Base-by-base conservation (phyloP, 331 rosid genomes). In the Quercus lobata region DNA sequence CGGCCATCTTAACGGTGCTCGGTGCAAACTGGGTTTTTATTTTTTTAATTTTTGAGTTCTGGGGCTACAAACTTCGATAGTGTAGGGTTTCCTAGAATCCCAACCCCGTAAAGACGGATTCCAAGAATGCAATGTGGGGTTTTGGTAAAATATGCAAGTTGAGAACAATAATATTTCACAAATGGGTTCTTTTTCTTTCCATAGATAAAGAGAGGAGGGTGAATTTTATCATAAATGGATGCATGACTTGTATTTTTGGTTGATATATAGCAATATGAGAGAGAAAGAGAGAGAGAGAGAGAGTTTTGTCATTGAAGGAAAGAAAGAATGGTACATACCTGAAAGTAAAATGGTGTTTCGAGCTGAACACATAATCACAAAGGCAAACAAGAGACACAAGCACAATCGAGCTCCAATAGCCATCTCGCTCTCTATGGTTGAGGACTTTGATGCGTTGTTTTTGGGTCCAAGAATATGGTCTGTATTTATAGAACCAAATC, bases 351-450 rank as follows among this genome's bases (percentile, higher is more conserved):
- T 22, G 32, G 24, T 81, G 60, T 16, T 71, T 61, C 78, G 80
- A 44, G 75, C 76, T 80, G 82, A 80, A 29, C 63, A 78, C 62
- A 61, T 0, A 1, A 80, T 5, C 9, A 79, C 79, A 16, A 77
- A 74, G 53, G 85, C 77, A 81, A 80, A 79, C 70, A 84, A 73
- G 87, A 82, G 82, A 74, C 60, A 82, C 25, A 84, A 29, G 71
- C 27, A 82, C 37, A 77, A 41, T 30, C 76, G 65, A 71, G 24
- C 44, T 75, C 76, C 41, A 7, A 66, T 65, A 1, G 73, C 76
- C 90, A 87, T 87, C n/a, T 72, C 56, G 54, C 29, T 25, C n/a
- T 41, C 62, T 62, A 30, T 15, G 29, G 7, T 27, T 55, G 18
- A 49, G 55, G 55, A 49, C 5, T 11, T 60, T 22, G 4, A 11